Evolutionary conservation across 2,329 filamentous ascomycete genomes (phyloP), one percentile per base, ranked within the genome.

Genomic region (Alternaria postmessia): DNA sequence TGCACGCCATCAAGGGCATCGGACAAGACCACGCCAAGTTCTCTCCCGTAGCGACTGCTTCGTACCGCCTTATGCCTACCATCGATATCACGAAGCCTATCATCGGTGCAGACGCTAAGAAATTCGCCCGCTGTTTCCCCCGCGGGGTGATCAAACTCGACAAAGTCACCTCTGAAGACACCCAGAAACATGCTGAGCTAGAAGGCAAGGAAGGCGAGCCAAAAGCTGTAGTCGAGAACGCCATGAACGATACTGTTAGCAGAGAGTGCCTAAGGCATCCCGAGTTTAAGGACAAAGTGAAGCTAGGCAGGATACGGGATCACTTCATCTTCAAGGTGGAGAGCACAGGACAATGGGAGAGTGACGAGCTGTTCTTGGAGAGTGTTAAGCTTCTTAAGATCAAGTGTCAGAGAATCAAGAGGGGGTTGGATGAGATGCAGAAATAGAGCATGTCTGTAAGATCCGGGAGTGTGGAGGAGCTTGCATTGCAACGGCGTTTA

Each of bases 261-360:
- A 88, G 95, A 68, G 96, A 99, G 81, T 95, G 91, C 74, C 81
- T 99, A 75, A 88, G 95, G 51, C 94, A 99, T 77, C 85, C 89
- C 26, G 95, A 98, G 81, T 98, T 99, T 81, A 88, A 95, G 80
- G 92, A 89, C 76, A 99, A 97, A 84, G 95, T 99, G 65, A 94
- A 93, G 84, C 87, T 99, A 32, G 95, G 95, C 43, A 86, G 96
- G 55, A 84, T 93, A 71, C 86, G 93, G 66, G 95, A 99, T 78
- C 96, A 99, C 82, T 99, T 99, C 79, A 98, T 99, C 80, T 99
- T 95, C 84, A 91, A 89, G 55, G 86, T 99, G 36, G 95, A 99
- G 84, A 97, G 94, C 83, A 90, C 93, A 0, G 96, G 95, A 6
- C 95, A 99, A 81, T 96, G 93, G 84, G 90, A 95, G 60, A 97